A percentile compares a stretch with the other conserved stretches of the same genome.
Evolutionary conservation across 305 asterid genomes (phyloP).

Genomic region (Solanum aculeatissimum): DNA sequence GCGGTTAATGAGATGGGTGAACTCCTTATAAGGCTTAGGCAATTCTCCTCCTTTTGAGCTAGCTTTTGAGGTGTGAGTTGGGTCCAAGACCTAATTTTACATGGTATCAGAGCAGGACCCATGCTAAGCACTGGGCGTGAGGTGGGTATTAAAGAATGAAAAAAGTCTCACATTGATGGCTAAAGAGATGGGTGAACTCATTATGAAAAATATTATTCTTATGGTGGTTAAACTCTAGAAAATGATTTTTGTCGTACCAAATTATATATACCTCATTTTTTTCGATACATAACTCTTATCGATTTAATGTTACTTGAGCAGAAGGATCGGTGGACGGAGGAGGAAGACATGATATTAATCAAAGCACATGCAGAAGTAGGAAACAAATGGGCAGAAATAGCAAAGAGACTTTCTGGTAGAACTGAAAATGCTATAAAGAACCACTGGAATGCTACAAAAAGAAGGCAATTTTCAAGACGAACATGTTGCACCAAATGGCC

Average conservation of each 20-base stretch:
- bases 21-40: too few relatives aligned
- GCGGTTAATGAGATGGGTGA: too few relatives aligned
- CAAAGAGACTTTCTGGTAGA: conserved; percentile 66
- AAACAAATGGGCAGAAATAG: conserved; percentile 93
- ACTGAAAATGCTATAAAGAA: conserved; percentile 87
- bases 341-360: conserved; percentile 59
- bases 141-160: too few relatives aligned
- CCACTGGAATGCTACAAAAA: conserved; percentile 90
- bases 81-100: too few relatives aligned
- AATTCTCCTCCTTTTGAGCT: too few relatives aligned
- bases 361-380: conserved; percentile 61
- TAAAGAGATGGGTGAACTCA: too few relatives aligned
- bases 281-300: background rate
- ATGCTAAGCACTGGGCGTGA: too few relatives aligned
- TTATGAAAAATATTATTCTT: background rate
- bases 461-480: conserved; percentile 63
- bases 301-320: conserved; percentile 5
- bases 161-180: too few relatives aligned
- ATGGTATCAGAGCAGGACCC: too few relatives aligned
- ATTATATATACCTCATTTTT: background rate
- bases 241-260: background rate
- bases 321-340: conserved; percentile 85
- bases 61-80: too few relatives aligned
- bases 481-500: conserved; percentile 75
- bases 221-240: background rate